Base-by-base conservation (phyloP, 202 grass and related monocot species). In the Saccharum hybrid region DNA sequence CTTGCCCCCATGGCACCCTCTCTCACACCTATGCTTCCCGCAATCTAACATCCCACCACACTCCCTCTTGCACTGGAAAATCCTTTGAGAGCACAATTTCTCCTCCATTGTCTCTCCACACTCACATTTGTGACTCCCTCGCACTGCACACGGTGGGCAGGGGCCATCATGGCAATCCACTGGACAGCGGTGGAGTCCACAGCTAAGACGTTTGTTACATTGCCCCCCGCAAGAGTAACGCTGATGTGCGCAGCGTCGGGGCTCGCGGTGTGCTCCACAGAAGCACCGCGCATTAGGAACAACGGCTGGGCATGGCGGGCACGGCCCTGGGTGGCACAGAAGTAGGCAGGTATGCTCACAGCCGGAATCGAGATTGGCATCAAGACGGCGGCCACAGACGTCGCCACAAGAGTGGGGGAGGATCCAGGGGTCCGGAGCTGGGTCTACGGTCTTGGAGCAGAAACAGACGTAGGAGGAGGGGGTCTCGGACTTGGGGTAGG, bases 241-340 rank as follows among this genome's bases (percentile, higher is more conserved):
- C 83, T 92, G 92, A 76, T 87, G 95, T 4, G 95, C 87, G 2
- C 95, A 98, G 37, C 95, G 92, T 5, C 88, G 80, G 23, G 90
- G 79, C 74, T 98, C 87, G 13, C 57, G 51, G 81, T 59, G 84
- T 0, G 85, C 61, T 2, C 92, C 95, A 7, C 95, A 98, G 73
- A 98, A 98, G 89, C 95, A 98, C 23, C 1, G 46, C 5, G 90
- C 74, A 0, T 86, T 63, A 12, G 80, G 77, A 4, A 94, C 87
- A 16, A 94, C 88, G 22, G 86, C 79, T 6, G 95, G 95, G 74
- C 92, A 98, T 2, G 95, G 95, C 0, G 95, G 95, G 19, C 95
- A 98, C 10, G 95, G 95, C 12, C 95, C 95, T 0, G 95, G 95
- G 64, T 98, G 95, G 70, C 95, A 98, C 23, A 94, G 90, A 15